Conservation (phyloP, 495 filamentous ascomycete species). For the Xanthoparmelia taractica region DNA sequence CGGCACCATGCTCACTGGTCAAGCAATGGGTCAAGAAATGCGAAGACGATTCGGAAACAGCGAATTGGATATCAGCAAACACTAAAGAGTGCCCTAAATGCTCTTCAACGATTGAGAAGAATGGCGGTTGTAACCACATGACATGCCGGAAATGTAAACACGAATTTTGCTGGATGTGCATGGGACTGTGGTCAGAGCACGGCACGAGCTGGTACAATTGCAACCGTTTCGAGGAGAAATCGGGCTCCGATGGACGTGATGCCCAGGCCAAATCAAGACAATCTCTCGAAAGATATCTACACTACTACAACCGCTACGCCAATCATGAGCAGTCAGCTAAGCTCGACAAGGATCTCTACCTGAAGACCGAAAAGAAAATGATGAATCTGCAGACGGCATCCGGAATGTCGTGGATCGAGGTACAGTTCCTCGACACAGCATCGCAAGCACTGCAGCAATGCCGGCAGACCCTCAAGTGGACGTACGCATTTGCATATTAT, state of each 20-base stretch:
- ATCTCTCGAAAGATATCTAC: conserved; percentile 85
- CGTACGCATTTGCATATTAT: conserved; percentile 97
- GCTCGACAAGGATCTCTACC: conserved; percentile 88
- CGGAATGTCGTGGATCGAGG: conserved; percentile 97
- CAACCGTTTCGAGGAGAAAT: conserved; percentile 94
- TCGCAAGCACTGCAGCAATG: conserved; percentile 93
- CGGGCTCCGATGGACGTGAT: conserved; percentile 78
- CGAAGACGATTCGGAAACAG: conserved; percentile 95
- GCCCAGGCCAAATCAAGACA: conserved; percentile 84
- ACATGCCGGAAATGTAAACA: conserved; percentile 97
- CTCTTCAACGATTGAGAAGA: conserved; percentile 96
- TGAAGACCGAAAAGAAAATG: conserved; percentile 99
- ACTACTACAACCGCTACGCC: conserved; percentile 98
- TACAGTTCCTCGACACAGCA: conserved; percentile 88
- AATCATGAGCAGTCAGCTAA: conserved; percentile 98
- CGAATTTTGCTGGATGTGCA: conserved; percentile 99
- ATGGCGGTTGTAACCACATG: conserved; percentile 99
- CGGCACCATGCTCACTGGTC: conserved; percentile 81
- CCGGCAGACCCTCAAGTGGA: conserved; percentile 97
- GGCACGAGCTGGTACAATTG: conserved; percentile 99
- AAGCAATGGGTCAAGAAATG: conserved; percentile 98
- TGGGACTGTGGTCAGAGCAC: conserved; percentile 97
- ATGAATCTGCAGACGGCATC: conserved; percentile 84
- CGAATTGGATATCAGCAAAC: conserved; percentile 98
- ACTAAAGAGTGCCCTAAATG: conserved; percentile 98